Conservation (phyloP, 2,329 filamentous ascomycete genomes). For the Botrytis pseudocinerea region DNA sequence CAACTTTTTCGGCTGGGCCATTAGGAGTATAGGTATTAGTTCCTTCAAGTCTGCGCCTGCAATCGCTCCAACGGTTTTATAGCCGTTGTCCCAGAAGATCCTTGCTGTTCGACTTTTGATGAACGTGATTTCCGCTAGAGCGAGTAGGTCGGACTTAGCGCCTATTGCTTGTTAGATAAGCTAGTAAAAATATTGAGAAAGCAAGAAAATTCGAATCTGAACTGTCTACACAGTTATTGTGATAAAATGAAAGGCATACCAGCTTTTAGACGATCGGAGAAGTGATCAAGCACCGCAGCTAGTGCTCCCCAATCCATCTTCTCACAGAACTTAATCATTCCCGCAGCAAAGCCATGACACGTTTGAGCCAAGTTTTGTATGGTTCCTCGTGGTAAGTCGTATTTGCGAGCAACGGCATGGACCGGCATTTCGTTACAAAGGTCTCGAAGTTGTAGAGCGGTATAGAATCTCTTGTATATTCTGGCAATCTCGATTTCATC, state of each 20-base stretch:
- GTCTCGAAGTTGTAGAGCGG: constrained; percentile 75
- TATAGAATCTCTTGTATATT: constrained; percentile 71
- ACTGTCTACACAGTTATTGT: background rate
- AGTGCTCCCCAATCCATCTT: constrained; percentile 75
- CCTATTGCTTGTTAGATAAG: constrained; percentile 44
- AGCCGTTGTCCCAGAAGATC: constrained; percentile 76
- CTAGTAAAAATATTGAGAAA: background rate
- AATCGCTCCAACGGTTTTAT: constrained; percentile 65
- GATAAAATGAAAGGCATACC: constrained; percentile 29
- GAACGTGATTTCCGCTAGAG: constrained; percentile 70
- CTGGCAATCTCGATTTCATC: constrained; percentile 61
- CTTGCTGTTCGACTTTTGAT: constrained; percentile 75
- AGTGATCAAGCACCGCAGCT: constrained; percentile 71
- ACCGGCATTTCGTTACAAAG: constrained; percentile 75
- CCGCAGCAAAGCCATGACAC: constrained; percentile 75
- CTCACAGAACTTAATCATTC: constrained; percentile 78
- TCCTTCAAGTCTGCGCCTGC: constrained; percentile 69
- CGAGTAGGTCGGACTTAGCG: constrained; percentile 68
- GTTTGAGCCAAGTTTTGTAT: constrained; percentile 73
- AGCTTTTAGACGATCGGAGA: constrained; percentile 70
- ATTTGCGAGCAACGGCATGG: constrained; percentile 68
- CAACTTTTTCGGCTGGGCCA: constrained; percentile 68
- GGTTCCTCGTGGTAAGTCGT: constrained; percentile 66
- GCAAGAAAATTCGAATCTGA: background rate
- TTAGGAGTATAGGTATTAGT: constrained; percentile 69